Percentiles rank a stretch among this genome's conserved stretches.
phyloP scores from a whole-genome alignment of 2,329 filamentous ascomycete species.

The Aspergillus glaucus region DNA sequence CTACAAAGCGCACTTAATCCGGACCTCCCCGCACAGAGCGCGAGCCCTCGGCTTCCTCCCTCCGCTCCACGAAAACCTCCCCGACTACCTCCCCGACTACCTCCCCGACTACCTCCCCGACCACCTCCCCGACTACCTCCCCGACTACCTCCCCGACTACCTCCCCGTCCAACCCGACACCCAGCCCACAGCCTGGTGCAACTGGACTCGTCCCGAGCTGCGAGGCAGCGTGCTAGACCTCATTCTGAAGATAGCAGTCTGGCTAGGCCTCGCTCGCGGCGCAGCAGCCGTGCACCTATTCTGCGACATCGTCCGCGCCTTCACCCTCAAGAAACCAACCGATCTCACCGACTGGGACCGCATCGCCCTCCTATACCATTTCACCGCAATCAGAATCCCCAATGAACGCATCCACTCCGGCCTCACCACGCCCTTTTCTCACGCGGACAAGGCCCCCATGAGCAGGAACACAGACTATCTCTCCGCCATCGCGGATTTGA shows the following conservation, averaged over 20 bases:
- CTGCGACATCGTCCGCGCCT: constrained; percentile 19
- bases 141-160: constrained; percentile 9
- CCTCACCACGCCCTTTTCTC: constrained; percentile 7
- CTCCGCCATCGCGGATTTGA: constrained; percentile 11
- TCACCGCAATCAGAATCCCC: constrained; percentile 11
- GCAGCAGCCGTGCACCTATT: constrained; percentile 22
- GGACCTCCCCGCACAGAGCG: constrained; percentile 10
- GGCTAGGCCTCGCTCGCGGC: constrained; percentile 22
- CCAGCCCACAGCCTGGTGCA: constrained; percentile 5
- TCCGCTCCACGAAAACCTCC: constrained; percentile 5
- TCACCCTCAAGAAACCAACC: constrained; percentile 11
- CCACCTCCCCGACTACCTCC: constrained; percentile 8
- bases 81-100: constrained; percentile 9
- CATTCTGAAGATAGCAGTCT: constrained; percentile 19
- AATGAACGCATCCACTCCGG: constrained; percentile 4
- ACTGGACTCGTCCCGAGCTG: constrained; percentile 7
- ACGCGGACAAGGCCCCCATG: constrained; percentile 3
- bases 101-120: constrained; percentile 6
- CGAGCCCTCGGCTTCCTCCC: constrained; percentile 14
- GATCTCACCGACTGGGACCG: constrained; percentile 1
- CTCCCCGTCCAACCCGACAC: constrained; percentile 5
- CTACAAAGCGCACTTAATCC: constrained; percentile 13
- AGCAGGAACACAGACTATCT: constrained; percentile 14
- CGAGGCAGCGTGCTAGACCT: constrained; percentile 7
- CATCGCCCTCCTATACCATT: constrained; percentile 9